Conservation (phyloP, 495 filamentous ascomycete species). For the Hyphodiscus hymeniophilus region DNA sequence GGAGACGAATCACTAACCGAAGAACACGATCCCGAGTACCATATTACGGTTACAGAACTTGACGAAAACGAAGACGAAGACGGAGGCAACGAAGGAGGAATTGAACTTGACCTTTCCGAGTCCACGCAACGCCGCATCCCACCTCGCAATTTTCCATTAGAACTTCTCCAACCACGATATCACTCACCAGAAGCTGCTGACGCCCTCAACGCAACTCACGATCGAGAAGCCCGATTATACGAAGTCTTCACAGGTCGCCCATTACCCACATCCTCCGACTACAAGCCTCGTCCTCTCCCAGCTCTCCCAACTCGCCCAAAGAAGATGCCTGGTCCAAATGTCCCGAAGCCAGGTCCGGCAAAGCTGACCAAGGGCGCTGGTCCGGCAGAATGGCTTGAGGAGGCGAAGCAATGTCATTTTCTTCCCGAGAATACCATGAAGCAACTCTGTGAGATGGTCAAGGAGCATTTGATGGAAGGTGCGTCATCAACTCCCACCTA, state of each 20-base stretch:
- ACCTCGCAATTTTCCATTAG: too few species aligned
- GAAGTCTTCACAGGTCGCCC: too few species aligned
- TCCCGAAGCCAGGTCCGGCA: slow-evolving; percentile 85
- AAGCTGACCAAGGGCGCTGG: slow-evolving; percentile 73
- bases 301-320: neutral
- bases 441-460: slow-evolving; percentile 95
- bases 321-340: slow-evolving; percentile 30
- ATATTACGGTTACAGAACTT: neutral
- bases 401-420: slow-evolving; percentile 94
- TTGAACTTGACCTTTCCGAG: neutral
- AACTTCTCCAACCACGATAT: too few species aligned
- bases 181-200: too few species aligned
- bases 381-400: slow-evolving; percentile 93
- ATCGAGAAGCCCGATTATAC: too few species aligned
- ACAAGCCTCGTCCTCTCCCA: neutral
- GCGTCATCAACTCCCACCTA: slow-evolving; percentile 16
- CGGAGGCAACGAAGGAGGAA: neutral
- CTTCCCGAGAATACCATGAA: slow-evolving; percentile 96
- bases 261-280: too few species aligned
- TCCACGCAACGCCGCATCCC: too few species aligned
- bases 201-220: too few species aligned
- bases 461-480: slow-evolving; percentile 98
- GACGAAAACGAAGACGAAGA: neutral
- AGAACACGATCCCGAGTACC: neutral
- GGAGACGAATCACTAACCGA: neutral